Conservation (phyloP, 495 filamentous ascomycete genomes). For the Podospora tetraspora region DNA sequence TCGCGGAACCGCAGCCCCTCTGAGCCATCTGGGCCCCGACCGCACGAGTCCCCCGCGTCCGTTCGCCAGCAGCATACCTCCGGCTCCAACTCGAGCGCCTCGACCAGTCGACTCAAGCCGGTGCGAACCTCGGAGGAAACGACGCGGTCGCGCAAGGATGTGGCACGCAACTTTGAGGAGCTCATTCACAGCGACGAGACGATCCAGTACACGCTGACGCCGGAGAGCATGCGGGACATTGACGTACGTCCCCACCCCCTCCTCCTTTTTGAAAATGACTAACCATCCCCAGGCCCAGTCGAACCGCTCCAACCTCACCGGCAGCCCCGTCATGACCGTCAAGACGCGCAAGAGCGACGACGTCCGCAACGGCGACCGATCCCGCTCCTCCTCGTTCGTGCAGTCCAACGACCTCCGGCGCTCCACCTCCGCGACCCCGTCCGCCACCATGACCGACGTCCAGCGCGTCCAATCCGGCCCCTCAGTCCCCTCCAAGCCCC, state of each 20-base stretch:
- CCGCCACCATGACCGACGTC: constrained; percentile 34
- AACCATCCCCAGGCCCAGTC: constrained; percentile 26
- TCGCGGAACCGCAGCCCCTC: constrained; percentile 20
- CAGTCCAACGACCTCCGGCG: constrained; percentile 29
- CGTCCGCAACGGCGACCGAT: constrained; percentile 29
- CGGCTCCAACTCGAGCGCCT: constrained; percentile 38
- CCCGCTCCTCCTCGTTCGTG: constrained; percentile 37
- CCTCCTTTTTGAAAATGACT: background rate
- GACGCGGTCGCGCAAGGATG: constrained; percentile 38
- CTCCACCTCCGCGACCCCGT: constrained; percentile 36
- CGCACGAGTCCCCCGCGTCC: constrained; percentile 15
- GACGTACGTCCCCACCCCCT: constrained; percentile 53
- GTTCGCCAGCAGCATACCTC: constrained; percentile 30
- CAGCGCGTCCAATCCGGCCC: constrained; percentile 27
- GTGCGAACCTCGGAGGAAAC: constrained; percentile 49
- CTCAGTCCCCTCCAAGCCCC: constrained; percentile 29
- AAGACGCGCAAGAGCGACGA: constrained; percentile 43
- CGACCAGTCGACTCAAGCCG: constrained; percentile 41
- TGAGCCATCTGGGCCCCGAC: constrained; percentile 9
- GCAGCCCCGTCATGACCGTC: constrained; percentile 33
- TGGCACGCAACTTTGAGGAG: constrained; percentile 64
- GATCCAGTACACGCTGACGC: constrained; percentile 89
- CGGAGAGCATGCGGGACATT: constrained; percentile 79
- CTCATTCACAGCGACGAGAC: constrained; percentile 87
- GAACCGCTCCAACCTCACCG: constrained; percentile 26